Conservation (phyloP, 2,329 filamentous ascomycete genomes). For the Juglanconis juglandina region DNA sequence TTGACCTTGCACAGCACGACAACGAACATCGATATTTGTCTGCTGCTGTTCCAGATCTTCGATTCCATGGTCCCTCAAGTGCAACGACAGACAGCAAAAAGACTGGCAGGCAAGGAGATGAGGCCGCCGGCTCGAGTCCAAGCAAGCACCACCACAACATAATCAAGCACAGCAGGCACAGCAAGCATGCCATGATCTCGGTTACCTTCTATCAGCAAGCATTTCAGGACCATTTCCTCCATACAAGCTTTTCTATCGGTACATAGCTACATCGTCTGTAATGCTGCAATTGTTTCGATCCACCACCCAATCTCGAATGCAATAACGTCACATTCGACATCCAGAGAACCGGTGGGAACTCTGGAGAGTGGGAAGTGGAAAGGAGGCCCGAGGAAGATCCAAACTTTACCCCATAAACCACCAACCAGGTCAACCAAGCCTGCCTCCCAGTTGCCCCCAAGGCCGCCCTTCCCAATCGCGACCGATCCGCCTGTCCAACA, state of each 20-base stretch:
- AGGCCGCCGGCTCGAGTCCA: not conserved
- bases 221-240: not conserved
- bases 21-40: no score
- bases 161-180: not conserved
- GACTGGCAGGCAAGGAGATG: not conserved
- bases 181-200: not conserved
- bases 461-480: slow-evolving; percentile 1
- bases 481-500: slow-evolving; percentile 3
- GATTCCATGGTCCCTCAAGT: not conserved
- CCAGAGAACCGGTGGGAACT: not conserved
- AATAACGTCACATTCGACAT: slow-evolving; percentile 16
- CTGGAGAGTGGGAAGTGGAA: slow-evolving; percentile 2
- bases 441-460: not conserved
- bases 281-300: slow-evolving; percentile 12
- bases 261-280: not conserved
- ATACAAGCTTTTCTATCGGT: slow-evolving; percentile 12
- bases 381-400: slow-evolving; percentile 9
- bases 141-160: not conserved
- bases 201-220: not conserved
- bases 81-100: not conserved
- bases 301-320: slow-evolving; percentile 12
- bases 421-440: not conserved
- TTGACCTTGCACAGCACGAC: not conserved
- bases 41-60: not conserved
- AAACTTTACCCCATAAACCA: slow-evolving; percentile 7